Conservation (phyloP, 345 rosid species). For the Ceriops zippeliana region DNA sequence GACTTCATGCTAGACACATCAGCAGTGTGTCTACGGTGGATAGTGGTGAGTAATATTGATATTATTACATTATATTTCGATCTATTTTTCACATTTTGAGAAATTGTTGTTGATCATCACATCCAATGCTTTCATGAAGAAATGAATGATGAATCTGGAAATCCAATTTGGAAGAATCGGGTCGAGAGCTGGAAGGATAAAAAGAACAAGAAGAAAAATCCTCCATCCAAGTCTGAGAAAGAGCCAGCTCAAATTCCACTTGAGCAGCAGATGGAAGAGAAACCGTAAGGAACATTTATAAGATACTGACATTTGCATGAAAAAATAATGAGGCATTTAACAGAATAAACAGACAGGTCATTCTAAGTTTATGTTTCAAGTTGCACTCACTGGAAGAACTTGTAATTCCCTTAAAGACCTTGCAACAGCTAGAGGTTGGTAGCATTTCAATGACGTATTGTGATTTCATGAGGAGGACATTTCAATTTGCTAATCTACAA, state of each 20-base stretch:
- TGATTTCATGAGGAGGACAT: too few species aligned
- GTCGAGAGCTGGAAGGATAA: conserved; percentile 98
- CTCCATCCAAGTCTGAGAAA: conserved; percentile 50
- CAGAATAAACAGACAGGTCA: too few species aligned
- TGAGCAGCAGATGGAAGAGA: conserved; percentile 88
- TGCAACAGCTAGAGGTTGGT: too few species aligned
- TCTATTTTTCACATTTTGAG: conserved; percentile 4
- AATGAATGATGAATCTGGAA: conserved; percentile 74
- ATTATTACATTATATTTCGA: neutral
- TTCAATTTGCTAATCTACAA: too few species aligned
- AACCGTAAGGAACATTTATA: conserved; percentile 18
- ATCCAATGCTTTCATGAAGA: conserved; percentile 40
- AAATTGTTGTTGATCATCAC: conserved; percentile 1
- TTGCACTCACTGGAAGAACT: too few species aligned
- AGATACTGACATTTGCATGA: neutral
- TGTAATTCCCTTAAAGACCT: too few species aligned
- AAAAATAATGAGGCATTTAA: too few species aligned
- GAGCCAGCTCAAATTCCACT: conserved; percentile 60
- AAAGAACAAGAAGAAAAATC: conserved; percentile 76
- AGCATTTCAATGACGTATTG: too few species aligned
- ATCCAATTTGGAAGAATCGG: conserved; percentile 95
- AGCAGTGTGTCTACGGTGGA: conserved; percentile 86
- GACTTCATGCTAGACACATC: conserved; percentile 87
- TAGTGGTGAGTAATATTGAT: conserved; percentile 55
- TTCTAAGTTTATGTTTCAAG: too few species aligned